Evolutionary conservation across 108 stramenopile genomes (phyloP).

Genomic region (Epithemia pelagica): DNA sequence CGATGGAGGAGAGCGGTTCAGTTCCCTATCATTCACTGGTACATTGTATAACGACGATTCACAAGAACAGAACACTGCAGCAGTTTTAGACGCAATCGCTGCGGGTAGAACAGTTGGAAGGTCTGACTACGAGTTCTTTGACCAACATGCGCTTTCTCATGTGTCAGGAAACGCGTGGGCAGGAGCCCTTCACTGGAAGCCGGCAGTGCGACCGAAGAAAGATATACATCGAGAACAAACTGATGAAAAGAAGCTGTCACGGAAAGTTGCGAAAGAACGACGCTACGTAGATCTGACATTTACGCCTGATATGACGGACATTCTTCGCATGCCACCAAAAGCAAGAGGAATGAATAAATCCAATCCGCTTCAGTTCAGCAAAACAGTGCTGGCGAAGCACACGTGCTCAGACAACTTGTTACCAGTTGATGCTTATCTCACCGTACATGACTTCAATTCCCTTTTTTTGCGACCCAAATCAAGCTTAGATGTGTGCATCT

Average conservation of each 20-base stretch:
- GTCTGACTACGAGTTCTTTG: slow-evolving; percentile 1
- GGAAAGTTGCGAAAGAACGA: slow-evolving; percentile 25
- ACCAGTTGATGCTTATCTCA: slow-evolving; percentile 66
- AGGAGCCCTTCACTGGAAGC: slow-evolving; percentile 87
- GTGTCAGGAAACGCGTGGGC: slow-evolving; percentile 72
- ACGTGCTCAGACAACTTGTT: slow-evolving; percentile 56
- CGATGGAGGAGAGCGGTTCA: slow-evolving; percentile 30
- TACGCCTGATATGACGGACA: slow-evolving; percentile 12
- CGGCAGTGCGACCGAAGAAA: background rate
- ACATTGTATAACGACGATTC: background rate
- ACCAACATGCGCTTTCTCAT: background rate
- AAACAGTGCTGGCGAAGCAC: slow-evolving; percentile 39
- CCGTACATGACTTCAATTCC: slow-evolving; percentile 42
- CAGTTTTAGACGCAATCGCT: background rate
- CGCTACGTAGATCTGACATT: slow-evolving; percentile 23
- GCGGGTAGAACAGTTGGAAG: background rate
- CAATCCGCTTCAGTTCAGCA: slow-evolving; percentile 40
- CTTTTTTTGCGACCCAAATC: slow-evolving; percentile 75
- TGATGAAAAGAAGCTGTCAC: slow-evolving; percentile 20
- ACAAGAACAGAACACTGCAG: background rate
- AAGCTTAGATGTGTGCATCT: slow-evolving; percentile 10
- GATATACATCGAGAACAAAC: background rate
- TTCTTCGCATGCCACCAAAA: slow-evolving; percentile 36
- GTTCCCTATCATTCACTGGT: slow-evolving; percentile 25
- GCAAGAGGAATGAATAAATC: slow-evolving; percentile 35